Base-by-base conservation (phyloP, 2,329 filamentous ascomycete species). In the Fusarium verrucosum region DNA sequence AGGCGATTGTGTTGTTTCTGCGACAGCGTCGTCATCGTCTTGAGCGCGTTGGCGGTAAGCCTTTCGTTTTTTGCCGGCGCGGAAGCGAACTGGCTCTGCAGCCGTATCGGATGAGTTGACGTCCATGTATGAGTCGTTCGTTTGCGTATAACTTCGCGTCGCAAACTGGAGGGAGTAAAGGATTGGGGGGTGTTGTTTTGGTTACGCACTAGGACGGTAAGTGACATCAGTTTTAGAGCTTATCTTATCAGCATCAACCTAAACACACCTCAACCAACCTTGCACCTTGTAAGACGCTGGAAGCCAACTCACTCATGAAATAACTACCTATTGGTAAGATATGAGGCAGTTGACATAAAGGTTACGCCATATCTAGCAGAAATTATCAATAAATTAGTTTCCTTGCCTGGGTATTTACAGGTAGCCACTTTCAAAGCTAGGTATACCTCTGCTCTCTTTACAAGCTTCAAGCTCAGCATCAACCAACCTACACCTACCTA, bases 11-110 rank as follows among this genome's bases (percentile, higher is more conserved):
- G 22, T 57, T 50, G 35, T 43, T 42, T 53, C 41, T 47, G 19
- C 23, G n/a, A 62, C 23, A 20, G 44, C 49, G 10, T 51, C 63
- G 33, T 70, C 72, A 47, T 75, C 72, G 36, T 75, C 72, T 44
- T 75, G 72, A 71, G 73, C 65, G 62, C 85, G 83, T 62, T 85
- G 85, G 42, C 86, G 81, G 64, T 87, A 85, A 7, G 79, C 77
- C 71, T 88, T 88, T 72, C 85, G 81, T 76, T 87, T 89, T 74
- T 87, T 89, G 58, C 79, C 71, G 26, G 77, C 79, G 35, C 86
- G 85, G 66, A 89, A 89, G 28, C 84, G 75, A 30, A 86, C 74
- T 13, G 77, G 74, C 41, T 71, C 66, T 44, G 53, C n/a, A 7
- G 59, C 59, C 54, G 43, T n/a, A 23, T 52, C 58, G 3, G 35